Conservation (phyloP, 2,329 filamentous ascomycete species). For the Niveomyces coronatus region DNA sequence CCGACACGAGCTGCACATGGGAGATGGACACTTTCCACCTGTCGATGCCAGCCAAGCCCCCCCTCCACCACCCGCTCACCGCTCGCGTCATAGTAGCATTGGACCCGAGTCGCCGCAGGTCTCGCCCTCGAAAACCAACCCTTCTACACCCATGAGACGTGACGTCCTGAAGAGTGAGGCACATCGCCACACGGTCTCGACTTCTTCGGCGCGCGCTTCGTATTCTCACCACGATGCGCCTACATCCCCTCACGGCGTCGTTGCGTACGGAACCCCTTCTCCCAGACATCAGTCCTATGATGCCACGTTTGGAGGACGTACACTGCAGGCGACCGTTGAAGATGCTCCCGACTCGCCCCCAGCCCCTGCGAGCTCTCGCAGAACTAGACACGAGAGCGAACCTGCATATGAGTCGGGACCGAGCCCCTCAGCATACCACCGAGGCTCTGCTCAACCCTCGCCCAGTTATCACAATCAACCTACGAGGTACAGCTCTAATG, state of each 20-base stretch:
- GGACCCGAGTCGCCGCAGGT: constrained; percentile 30
- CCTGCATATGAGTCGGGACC: constrained; percentile 4
- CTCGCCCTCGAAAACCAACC: constrained; percentile 30
- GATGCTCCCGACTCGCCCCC: constrained; percentile 47
- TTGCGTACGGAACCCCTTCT: constrained; percentile 25
- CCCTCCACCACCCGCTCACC: constrained; percentile 43
- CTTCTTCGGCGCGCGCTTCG: constrained; percentile 43
- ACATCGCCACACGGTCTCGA: constrained; percentile 39
- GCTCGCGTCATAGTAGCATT: constrained; percentile 35
- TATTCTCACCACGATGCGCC: constrained; percentile 40
- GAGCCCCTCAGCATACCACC: constrained; percentile 8
- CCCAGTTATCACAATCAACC: constrained; percentile 2
- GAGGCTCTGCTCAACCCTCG: constrained; percentile 1
- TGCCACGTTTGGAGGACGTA: constrained; percentile 32
- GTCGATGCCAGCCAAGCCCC: constrained; percentile 39
- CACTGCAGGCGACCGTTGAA: constrained; percentile 54
- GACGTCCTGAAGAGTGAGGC: constrained; percentile 48
- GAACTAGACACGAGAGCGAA: constrained; percentile 6
- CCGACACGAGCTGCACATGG: constrained; percentile 25
- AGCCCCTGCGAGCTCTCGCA: background rate
- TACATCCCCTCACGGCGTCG: constrained; percentile 18
- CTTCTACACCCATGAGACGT: constrained; percentile 45
- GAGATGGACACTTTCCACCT: constrained; percentile 24
- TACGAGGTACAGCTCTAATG: background rate
- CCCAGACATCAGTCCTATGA: constrained; percentile 44